A percentile compares a stretch with the other conserved stretches of the same genome.
phyloP scores from a whole-genome alignment of 129 eudicot genomes.

The Kitagawia praeruptora region DNA sequence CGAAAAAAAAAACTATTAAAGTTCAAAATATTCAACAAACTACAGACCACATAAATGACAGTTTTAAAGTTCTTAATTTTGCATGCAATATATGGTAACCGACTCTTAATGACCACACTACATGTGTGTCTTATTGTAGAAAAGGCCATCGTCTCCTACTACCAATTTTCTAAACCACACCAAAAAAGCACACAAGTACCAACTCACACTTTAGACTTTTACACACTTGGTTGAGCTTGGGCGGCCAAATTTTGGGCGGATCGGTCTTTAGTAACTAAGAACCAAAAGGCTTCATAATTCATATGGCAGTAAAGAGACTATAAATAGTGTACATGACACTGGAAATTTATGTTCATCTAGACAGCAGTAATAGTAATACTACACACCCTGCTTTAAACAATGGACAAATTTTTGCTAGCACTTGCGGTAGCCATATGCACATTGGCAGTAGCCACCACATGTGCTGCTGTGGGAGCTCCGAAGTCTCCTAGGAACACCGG shows the following conservation, averaged over 20 bases:
- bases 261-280: neutral
- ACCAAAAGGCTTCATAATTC: neutral
- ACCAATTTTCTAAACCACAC: neutral
- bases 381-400: neutral
- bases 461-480: neutral
- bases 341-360: neutral
- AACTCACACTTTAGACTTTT: neutral
- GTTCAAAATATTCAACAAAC: neutral
- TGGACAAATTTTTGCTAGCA: neutral
- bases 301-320: neutral
- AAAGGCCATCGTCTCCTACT: neutral
- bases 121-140: neutral
- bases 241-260: neutral
- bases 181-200: neutral
- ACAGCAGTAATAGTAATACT: neutral
- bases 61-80: neutral
- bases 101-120: neutral
- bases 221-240: neutral
- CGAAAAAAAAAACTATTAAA: no score
- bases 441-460: neutral
- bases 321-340: slow-evolving; percentile 4
- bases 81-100: neutral
- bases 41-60: neutral
- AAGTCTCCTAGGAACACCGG: neutral
- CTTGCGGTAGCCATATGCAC: slow-evolving; percentile 5